These are phyloP conservation scores for Cyberlindnera samutprakarnensis DNA, from an alignment of 805 yeast species.

Conservation along the genomic window DNA sequence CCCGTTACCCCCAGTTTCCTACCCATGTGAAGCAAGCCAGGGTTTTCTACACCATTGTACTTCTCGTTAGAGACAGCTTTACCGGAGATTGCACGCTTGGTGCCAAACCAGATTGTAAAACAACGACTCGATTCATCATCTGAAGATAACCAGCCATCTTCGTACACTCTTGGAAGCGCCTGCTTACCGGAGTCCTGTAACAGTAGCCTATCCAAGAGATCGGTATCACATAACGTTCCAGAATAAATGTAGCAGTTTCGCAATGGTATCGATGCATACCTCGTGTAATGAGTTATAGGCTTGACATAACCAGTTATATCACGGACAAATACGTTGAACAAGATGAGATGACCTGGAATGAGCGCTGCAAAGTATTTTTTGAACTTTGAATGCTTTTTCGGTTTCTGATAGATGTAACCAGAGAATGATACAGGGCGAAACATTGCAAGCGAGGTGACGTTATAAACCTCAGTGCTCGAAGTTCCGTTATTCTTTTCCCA, in stretches of 20 bases:
- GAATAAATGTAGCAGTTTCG: slow-evolving; percentile 69
- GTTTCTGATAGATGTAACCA: slow-evolving; percentile 66
- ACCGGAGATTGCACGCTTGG: slow-evolving; percentile 40
- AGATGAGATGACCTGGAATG: slow-evolving; percentile 59
- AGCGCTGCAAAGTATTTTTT: slow-evolving; percentile 52
- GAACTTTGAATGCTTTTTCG: slow-evolving; percentile 63
- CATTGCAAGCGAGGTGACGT: slow-evolving; percentile 51
- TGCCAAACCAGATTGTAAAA: slow-evolving; percentile 81
- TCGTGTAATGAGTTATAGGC: slow-evolving; percentile 42
- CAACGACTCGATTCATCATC: slow-evolving; percentile 74
- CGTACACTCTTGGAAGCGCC: slow-evolving; percentile 62
- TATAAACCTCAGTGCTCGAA: slow-evolving; percentile 47
- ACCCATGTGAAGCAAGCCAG: slow-evolving; percentile 37
- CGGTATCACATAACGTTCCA: slow-evolving; percentile 52
- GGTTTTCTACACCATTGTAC: slow-evolving; percentile 25
- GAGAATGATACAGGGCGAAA: slow-evolving; percentile 51
- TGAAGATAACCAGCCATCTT: slow-evolving; percentile 77
- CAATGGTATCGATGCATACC: slow-evolving; percentile 53
- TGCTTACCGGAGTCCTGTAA: slow-evolving; percentile 37
- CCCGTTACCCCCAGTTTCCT: slow-evolving; percentile 62
- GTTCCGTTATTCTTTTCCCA: slow-evolving; percentile 48
- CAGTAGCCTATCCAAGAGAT: slow-evolving; percentile 41
- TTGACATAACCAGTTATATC: slow-evolving; percentile 37
- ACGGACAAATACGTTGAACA: slow-evolving; percentile 47
- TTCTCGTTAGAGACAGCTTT: neutral